Conservation (phyloP, 169 alveolate genomes). For the Plasmodium cynomolgi region DNA sequence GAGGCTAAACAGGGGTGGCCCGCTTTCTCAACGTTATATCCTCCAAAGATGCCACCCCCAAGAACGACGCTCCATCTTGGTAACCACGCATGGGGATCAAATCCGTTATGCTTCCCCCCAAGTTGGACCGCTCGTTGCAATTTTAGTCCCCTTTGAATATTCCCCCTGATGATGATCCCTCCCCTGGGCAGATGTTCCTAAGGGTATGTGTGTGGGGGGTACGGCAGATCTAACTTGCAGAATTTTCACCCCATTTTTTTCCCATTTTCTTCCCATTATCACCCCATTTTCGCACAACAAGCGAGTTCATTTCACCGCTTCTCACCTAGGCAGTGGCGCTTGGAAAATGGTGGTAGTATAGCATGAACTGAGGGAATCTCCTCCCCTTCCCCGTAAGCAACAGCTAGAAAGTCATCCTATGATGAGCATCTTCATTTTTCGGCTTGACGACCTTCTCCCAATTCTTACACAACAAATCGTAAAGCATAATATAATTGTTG, state of each 20-base stretch:
- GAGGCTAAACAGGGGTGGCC: background rate
- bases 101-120: background rate
- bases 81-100: background rate
- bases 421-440: conserved; percentile 86
- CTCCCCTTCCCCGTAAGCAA: background rate
- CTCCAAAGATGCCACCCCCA: background rate
- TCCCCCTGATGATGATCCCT: background rate
- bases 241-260: background rate
- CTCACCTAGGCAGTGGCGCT: background rate
- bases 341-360: background rate
- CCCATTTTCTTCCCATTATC: no score
- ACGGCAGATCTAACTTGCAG: background rate
- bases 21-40: background rate
- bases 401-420: conserved; percentile 84
- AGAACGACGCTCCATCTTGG: background rate
- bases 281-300: background rate
- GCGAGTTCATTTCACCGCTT: background rate
- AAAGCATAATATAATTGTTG: conserved; percentile 90
- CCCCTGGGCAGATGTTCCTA: background rate
- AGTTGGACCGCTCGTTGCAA: background rate
- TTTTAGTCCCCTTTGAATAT: background rate
- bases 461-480: conserved; percentile 90
- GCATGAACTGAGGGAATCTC: background rate
- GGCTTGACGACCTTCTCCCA: conserved; percentile 91
- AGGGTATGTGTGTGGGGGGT: no score